phyloP scores from a whole-genome alignment of 2,329 filamentous ascomycete genomes.

The Fusarium sp. region DNA sequence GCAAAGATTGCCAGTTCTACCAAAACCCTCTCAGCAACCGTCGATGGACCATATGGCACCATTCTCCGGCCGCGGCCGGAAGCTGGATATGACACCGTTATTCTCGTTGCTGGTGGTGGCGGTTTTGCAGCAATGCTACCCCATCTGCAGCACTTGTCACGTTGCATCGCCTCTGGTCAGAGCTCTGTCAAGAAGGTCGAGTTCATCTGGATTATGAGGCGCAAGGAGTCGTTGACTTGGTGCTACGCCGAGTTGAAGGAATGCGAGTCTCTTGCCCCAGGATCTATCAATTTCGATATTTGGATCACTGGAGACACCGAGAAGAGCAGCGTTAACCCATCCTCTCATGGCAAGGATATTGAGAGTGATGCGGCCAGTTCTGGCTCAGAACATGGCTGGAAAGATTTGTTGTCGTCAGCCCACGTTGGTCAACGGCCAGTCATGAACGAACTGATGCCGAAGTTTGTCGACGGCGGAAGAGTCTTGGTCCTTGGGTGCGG shows the following conservation, averaged over 20 bases:
- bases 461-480: neutral
- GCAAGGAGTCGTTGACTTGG: neutral
- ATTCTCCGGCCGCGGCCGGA: neutral
- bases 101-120: neutral
- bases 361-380: neutral
- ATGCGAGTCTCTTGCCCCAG: neutral
- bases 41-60: neutral
- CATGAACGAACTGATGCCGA: neutral
- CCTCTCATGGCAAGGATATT: neutral
- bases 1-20: neutral
- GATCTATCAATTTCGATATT: neutral
- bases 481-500: neutral
- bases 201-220: neutral
- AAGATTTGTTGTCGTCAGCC: neutral
- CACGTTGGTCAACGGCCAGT: neutral
- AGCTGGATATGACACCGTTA: neutral
- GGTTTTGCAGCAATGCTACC: neutral
- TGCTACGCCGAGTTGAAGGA: neutral
- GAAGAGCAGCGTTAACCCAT: accelerated
- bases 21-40: neutral
- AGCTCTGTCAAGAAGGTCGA: neutral
- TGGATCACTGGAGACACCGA: neutral
- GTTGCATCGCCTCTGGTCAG: neutral
- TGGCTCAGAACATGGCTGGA: neutral
- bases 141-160: neutral